Evolutionary conservation across 495 filamentous ascomycete genomes (phyloP).

Genomic region (Penicillium atrosanguineum): DNA sequence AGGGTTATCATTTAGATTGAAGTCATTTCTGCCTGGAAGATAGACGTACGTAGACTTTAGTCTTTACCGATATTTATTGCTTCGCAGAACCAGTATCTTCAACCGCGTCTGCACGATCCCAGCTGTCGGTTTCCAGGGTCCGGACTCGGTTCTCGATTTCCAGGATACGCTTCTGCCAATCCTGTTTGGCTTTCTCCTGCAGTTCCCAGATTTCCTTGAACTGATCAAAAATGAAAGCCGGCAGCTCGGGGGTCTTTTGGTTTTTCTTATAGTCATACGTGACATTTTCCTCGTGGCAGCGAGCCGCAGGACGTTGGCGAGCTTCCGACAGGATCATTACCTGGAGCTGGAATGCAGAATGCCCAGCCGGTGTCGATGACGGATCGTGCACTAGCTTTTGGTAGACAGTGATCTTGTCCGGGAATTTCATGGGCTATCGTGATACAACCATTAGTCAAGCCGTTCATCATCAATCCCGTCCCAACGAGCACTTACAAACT

Average conservation of each 20-base stretch:
- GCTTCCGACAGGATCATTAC: slow-evolving; percentile 75
- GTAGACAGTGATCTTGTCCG: slow-evolving; percentile 83
- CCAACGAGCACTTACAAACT: slow-evolving; percentile 65
- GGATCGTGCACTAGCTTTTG: slow-evolving; percentile 70
- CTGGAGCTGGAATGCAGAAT: slow-evolving; percentile 55
- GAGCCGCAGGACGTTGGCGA: slow-evolving; percentile 72
- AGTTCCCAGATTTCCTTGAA: slow-evolving; percentile 63
- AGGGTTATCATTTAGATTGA: too few species aligned
- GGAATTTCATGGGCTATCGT: slow-evolving; percentile 78
- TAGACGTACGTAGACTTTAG: too few species aligned
- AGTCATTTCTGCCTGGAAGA: too few species aligned
- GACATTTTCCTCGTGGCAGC: slow-evolving; percentile 78
- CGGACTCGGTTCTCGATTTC: slow-evolving; percentile 55
- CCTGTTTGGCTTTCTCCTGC: slow-evolving; percentile 60
- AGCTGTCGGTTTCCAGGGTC: slow-evolving; percentile 66
- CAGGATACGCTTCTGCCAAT: slow-evolving; percentile 48
- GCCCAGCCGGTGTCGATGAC: slow-evolving; percentile 27
- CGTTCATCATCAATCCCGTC: slow-evolving; percentile 1
- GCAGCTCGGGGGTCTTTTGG: slow-evolving; percentile 51
- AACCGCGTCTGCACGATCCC: slow-evolving; percentile 68
- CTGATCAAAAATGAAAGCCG: slow-evolving; percentile 62
- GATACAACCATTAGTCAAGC: slow-evolving; percentile 1
- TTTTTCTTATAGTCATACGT: slow-evolving; percentile 75
- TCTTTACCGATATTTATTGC: slow-evolving; percentile 6
- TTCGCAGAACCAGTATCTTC: slow-evolving; percentile 64